phyloP scores from a whole-genome alignment of 2,329 filamentous ascomycete genomes.

The Leptoxyphium fumago region DNA sequence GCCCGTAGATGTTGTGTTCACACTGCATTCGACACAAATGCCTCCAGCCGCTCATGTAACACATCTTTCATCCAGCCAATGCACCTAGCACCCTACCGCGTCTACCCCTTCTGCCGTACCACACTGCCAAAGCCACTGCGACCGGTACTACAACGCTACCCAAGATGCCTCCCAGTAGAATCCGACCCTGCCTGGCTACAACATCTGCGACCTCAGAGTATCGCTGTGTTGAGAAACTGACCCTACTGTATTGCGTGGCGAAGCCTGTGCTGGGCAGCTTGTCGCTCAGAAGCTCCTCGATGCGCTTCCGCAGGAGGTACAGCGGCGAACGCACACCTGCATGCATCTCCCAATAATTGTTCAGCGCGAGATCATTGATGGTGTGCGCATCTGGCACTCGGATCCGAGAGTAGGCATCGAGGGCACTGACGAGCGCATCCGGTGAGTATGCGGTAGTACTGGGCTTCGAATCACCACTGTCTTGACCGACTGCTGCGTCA shows the following conservation, averaged over 20 bases:
- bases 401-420: constrained; percentile 60
- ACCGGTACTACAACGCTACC: constrained; percentile 29
- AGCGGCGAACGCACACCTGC: constrained; percentile 62
- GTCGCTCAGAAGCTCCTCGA: constrained; percentile 72
- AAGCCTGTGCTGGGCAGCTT: constrained; percentile 68
- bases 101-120: not conserved
- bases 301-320: constrained; percentile 67
- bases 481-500: constrained; percentile 46
- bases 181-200: constrained; percentile 52
- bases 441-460: not conserved
- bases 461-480: constrained; percentile 10
- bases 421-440: constrained; percentile 25
- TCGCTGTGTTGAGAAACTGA: constrained; percentile 85
- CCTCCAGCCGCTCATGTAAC: not conserved
- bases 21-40: not conserved
- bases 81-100: not conserved
- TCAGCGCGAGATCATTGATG: constrained; percentile 81
- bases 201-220: constrained; percentile 68
- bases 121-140: not conserved
- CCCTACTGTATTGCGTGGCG: constrained; percentile 80
- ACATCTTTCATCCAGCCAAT: not conserved
- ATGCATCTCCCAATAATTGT: constrained; percentile 92
- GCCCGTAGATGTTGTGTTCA: not conserved
- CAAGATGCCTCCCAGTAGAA: constrained; percentile 25
- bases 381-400: constrained; percentile 68